Evolutionary conservation across 2,329 filamentous ascomycete species (phyloP).

Genomic region (Xylaria hypoxylon): DNA sequence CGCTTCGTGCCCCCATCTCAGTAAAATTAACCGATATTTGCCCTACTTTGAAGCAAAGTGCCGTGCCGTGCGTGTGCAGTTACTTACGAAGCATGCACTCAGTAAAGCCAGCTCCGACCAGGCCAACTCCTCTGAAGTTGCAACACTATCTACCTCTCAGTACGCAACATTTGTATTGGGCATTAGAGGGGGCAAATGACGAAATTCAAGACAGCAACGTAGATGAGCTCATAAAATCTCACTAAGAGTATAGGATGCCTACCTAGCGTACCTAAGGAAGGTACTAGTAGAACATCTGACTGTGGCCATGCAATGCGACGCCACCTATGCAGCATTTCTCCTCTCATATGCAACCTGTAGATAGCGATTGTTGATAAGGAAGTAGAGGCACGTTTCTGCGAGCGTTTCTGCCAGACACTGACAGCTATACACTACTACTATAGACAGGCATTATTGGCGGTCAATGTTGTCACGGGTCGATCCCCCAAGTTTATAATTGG

Average conservation of each 20-base stretch:
- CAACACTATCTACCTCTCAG: too few species aligned
- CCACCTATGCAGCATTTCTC: constrained; percentile 27
- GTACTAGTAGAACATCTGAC: constrained; percentile 34
- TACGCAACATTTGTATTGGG: constrained; percentile 3
- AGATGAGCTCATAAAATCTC: constrained; percentile 14
- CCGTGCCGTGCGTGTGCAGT: neutral
- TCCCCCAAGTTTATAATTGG: constrained; percentile 6
- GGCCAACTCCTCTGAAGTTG: neutral
- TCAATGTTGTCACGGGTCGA: constrained; percentile 25
- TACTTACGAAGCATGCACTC: neutral
- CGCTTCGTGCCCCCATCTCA: constrained; percentile 1
- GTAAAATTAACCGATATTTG: neutral
- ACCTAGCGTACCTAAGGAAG: neutral
- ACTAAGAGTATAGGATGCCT: constrained; percentile 3
- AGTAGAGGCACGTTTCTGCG: neutral
- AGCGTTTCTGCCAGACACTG: neutral
- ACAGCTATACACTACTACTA: constrained; percentile 4
- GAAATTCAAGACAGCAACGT: constrained; percentile 28
- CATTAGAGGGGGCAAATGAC: constrained; percentile 23
- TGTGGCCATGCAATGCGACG: constrained; percentile 35
- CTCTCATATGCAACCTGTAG: constrained; percentile 21
- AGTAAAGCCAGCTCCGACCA: too few species aligned
- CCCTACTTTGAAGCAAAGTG: neutral
- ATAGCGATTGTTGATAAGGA: constrained; percentile 24
- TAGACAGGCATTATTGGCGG: constrained; percentile 25